Conservation (phyloP, 2,329 filamentous ascomycete species). For the Fonsecaea erecta region DNA sequence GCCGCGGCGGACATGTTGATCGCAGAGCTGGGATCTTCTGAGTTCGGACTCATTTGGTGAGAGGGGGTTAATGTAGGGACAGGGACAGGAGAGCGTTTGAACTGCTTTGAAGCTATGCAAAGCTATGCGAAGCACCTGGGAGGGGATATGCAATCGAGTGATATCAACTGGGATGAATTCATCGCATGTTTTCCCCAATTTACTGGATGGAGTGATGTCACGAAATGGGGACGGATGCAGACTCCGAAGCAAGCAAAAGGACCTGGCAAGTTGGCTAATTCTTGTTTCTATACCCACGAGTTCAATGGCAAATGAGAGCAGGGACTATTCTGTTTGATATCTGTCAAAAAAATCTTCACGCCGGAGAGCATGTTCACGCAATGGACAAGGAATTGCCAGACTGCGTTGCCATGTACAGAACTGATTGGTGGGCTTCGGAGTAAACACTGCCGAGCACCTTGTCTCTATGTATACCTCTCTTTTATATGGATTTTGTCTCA, state of each 20-base stretch:
- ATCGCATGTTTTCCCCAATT: not conserved
- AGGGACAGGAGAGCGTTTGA: not conserved
- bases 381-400: not conserved
- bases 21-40: constrained; percentile 11
- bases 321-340: not conserved
- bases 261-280: not conserved
- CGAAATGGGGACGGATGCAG: not conserved
- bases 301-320: not conserved
- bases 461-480: not conserved
- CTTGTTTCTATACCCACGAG: not conserved
- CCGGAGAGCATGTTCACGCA: not conserved
- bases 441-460: not conserved
- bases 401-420: not conserved
- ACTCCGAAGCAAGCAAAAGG: not conserved
- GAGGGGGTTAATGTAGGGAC: not conserved
- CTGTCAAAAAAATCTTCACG: not conserved
- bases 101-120: not conserved
- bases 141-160: not conserved
- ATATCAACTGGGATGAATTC: not conserved
- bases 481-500: not conserved
- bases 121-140: not conserved
- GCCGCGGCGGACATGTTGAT: constrained; percentile 68
- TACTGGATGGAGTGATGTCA: not conserved
- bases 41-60: constrained; percentile 29
- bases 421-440: not conserved